Evolutionary conservation across 2,329 filamentous ascomycete species (phyloP), one percentile per base, ranked within the genome.

Genomic region (Sordariomycetes sp.): DNA sequence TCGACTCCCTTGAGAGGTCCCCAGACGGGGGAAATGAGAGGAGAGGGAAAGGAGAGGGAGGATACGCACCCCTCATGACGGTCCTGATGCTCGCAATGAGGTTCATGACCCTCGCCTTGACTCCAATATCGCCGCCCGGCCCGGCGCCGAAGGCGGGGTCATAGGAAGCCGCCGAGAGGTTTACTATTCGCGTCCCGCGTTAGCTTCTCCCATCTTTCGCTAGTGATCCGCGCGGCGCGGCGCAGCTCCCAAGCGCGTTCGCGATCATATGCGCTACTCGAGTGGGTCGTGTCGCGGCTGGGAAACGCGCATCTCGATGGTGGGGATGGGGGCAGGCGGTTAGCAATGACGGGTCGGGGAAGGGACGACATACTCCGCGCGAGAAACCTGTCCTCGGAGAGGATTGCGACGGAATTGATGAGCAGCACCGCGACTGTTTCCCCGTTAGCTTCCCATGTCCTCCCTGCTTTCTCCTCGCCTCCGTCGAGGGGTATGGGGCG

Each of bases 361-460:
- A 25, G 28, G 36, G 20, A 12, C 17, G 15, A 60, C 70, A 62
- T 68, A 73, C 71, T 95, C 64, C 70, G 86, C 74, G 87, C 73
- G 63, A 96, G 87, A 72, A 96, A 96, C 61, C 90, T 87, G 74
- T 96, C 90, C 81, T 96, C 91, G 65, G 90, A 95, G 62, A 97
- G 86, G 67, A 96, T 84, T 62, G 91, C 90, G 68, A 97, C 86
- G 63, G 90, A 89, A 73, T 99, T 99, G 73, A 94, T 85, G 68
- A 97, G 81, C 66, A 97, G 89, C 69, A 95, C 78, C 64, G 84
- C 80, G 63, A 92, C 88, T 70, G 42, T 13, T 25, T 17, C 12
- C 24, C 7, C 24, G 48, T 53, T 35, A 53, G 51, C 51, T 53
- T 34, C n/a, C 20, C 12, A n/a, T 35, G 8, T 32, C 8, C 28